Base-by-base conservation (phyloP, 2,329 filamentous ascomycete genomes). In the Arthrobotrys musiformis region DNA sequence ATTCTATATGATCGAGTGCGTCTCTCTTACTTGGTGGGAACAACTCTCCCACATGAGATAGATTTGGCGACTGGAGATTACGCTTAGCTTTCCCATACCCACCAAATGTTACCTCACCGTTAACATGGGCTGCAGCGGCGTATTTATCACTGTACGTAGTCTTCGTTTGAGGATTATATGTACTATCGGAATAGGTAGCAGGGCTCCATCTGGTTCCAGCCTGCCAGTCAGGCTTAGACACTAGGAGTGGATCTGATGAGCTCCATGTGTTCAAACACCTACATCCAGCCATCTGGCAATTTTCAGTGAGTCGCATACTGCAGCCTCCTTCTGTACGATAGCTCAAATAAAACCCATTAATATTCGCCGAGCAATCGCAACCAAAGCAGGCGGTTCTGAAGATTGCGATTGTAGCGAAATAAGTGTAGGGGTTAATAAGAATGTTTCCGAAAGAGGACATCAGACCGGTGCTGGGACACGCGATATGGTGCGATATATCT, bases 331-430 rank as follows among this genome's bases (percentile, higher is more conserved):
- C 73, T 15, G 6, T 0, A 4, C 60, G 46, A 5, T 13, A 7
- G 9, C 9, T 17, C 66, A 77, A 52, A 22, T 46, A 66, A 50
- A 52, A 77, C 6, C 66, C 66, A 19, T 26, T 60, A 4, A 11
- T 1, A 8, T 44, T 17, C 4, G 60, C 50, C 13, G 13, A 48
- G 17, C 73, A 77, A 13, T 42, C 61, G 26, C 73, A 77, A 13
- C 61, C 58, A 52, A 77, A 77, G 22, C 73, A 77, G 0, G 28
- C 17, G 17, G 44, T 37, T 30, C 73, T 50, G 35, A 67, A 70
- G 2, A 22, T 28, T 0, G 24, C 33, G 5, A 70, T 67, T 13
- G 8, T 30, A 2, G n/a, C 11, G 40, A 26, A 67, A 44, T 62
- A 77, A 9, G 22, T 67, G 3, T 42, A 28, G 13, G 73, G 40